A percentile compares a stretch with the other conserved stretches of the same genome.
Conservation (phyloP, 2,329 filamentous ascomycete genomes). For the Aureobasidium subglaciale region DNA sequence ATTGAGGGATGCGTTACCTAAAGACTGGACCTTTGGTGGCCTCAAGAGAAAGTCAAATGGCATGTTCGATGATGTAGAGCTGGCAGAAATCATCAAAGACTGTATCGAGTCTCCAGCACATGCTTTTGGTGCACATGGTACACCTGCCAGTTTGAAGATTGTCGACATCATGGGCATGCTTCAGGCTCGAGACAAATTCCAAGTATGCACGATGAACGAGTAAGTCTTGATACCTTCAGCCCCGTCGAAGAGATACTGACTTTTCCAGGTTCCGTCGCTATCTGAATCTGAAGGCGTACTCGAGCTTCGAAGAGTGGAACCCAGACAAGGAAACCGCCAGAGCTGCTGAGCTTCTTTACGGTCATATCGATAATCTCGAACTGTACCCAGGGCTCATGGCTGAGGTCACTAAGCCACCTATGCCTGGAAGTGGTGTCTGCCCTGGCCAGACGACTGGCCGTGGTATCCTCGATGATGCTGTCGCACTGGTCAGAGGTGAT, state of each 20-base stretch:
- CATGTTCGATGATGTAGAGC: conserved; percentile 37
- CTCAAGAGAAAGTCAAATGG: conserved; percentile 36
- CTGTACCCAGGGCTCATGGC: conserved; percentile 52
- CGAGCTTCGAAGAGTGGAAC: conserved; percentile 31
- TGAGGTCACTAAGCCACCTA: conserved; percentile 49
- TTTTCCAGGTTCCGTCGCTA: conserved; percentile 29
- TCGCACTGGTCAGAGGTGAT: conserved; percentile 40
- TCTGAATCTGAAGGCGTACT: conserved; percentile 31
- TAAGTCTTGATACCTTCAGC: conserved; percentile 26
- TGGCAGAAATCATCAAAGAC: conserved; percentile 39
- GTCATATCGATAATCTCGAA: conserved; percentile 48
- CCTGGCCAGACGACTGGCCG: conserved; percentile 40
- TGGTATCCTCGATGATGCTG: conserved; percentile 44
- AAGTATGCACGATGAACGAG: conserved; percentile 48
- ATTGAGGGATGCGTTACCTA: conserved; percentile 27
- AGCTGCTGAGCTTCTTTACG: conserved; percentile 40
- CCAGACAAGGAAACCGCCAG: conserved; percentile 31
- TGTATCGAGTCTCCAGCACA: conserved; percentile 44
- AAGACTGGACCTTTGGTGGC: conserved; percentile 38
- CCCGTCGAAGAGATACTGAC: background rate
- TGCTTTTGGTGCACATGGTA: conserved; percentile 44
- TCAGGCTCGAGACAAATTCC: conserved; percentile 41
- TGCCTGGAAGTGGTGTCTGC: conserved; percentile 41
- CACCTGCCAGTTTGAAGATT: conserved; percentile 40
- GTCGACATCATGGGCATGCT: conserved; percentile 44